A percentile compares a stretch with the other conserved stretches of the same genome.
phyloP scores from a whole-genome alignment of 345 rosid species.

The Gossypium herbaceum region DNA sequence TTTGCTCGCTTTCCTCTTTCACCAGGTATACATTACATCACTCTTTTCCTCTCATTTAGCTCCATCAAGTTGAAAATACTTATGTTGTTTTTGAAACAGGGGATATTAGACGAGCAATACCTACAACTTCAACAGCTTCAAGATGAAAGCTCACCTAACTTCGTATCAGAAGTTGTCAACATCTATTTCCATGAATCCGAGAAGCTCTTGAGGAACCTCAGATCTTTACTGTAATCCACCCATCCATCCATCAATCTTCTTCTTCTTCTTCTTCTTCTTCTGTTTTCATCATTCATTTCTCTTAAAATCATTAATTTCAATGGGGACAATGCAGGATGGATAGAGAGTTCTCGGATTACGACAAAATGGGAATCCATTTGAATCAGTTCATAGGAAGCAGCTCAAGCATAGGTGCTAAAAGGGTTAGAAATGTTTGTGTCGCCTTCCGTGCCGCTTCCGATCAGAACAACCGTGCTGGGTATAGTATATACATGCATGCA shows the following conservation, averaged over 20 bases:
- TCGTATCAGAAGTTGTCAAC: conserved; percentile 76
- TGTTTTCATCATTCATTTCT: too few relatives aligned
- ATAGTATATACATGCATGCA: not conserved
- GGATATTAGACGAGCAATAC: conserved; percentile 89
- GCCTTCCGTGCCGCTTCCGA: conserved; percentile 89
- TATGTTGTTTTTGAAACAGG: conserved; percentile 29
- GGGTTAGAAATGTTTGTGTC: conserved; percentile 63
- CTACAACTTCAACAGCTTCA: conserved; percentile 91
- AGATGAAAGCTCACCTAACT: conserved; percentile 80
- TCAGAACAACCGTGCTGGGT: conserved; percentile 69
- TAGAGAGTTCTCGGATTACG: conserved; percentile 68
- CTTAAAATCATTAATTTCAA: too few relatives aligned
- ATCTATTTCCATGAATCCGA: conserved; percentile 88
- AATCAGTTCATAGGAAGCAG: conserved; percentile 97
- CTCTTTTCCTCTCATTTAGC: too few relatives aligned
- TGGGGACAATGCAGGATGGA: conserved; percentile 37
- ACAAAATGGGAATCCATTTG: conserved; percentile 75
- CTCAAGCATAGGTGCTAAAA: conserved; percentile 86
- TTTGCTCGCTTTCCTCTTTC: conserved; percentile 81
- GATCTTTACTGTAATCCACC: conserved; percentile 40
- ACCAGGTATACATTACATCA: conserved; percentile 41
- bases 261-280: too few relatives aligned
- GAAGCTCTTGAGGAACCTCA: conserved; percentile 66
- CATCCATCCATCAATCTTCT: not conserved
- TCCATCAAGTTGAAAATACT: too few relatives aligned